Evolutionary conservation across 2,329 filamentous ascomycete genomes (phyloP).

Genomic region (Colletotrichum tropicicola): DNA sequence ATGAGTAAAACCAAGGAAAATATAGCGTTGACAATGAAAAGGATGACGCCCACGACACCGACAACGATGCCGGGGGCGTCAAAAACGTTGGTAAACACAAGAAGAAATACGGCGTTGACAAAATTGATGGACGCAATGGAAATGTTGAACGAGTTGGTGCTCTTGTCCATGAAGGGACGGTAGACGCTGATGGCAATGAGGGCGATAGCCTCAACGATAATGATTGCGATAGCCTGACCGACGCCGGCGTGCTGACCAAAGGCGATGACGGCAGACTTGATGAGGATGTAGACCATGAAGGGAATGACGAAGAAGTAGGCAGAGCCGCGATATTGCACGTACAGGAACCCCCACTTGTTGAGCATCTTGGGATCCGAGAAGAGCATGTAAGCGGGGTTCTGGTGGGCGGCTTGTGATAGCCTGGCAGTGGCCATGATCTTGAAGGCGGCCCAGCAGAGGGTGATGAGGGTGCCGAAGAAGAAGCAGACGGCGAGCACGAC

Average conservation of each 20-base stretch:
- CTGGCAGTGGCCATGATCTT: slow-evolving; percentile 92
- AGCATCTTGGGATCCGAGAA: slow-evolving; percentile 92
- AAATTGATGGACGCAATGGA: slow-evolving; percentile 91
- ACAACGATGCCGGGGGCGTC: slow-evolving; percentile 84
- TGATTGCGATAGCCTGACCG: slow-evolving; percentile 83
- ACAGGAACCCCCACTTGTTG: slow-evolving; percentile 98
- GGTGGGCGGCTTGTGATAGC: slow-evolving; percentile 89
- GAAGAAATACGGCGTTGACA: slow-evolving; percentile 85
- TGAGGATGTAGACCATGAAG: slow-evolving; percentile 76
- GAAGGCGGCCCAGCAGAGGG: slow-evolving; percentile 84
- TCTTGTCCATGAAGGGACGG: slow-evolving; percentile 98
- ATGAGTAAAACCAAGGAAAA: slow-evolving; percentile 86
- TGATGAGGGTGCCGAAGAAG: slow-evolving; percentile 80
- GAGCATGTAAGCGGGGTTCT: slow-evolving; percentile 95
- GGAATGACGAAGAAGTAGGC: slow-evolving; percentile 96
- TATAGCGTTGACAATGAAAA: slow-evolving; percentile 89
- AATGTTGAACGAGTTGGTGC: slow-evolving; percentile 96
- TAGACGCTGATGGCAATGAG: slow-evolving; percentile 82
- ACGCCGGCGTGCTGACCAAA: slow-evolving; percentile 76
- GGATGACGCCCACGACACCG: slow-evolving; percentile 87
- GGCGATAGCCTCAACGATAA: slow-evolving; percentile 83
- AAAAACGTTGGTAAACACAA: slow-evolving; percentile 90
- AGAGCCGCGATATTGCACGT: slow-evolving; percentile 95
- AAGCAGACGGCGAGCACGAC: slow-evolving; percentile 90
- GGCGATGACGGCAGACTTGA: slow-evolving; percentile 90